Evolutionary conservation across 1,139 yeast genomes (phyloP), one percentile per base, ranked within the genome.

Genomic region (Hansenula anomala): DNA sequence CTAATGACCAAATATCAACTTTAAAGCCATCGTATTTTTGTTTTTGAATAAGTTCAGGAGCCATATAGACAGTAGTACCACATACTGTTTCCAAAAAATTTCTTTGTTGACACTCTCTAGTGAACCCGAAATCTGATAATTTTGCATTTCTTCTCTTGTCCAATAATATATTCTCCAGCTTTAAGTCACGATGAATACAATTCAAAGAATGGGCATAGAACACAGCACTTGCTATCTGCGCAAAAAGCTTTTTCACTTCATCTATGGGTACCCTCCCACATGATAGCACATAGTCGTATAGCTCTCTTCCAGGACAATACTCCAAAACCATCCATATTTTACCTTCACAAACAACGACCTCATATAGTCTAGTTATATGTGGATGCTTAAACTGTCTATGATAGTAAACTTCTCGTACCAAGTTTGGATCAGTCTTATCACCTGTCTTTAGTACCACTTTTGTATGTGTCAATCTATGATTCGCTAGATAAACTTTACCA

Each of bases 31-130:
- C 79, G 56, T 92, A 92, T 40, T 78, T 80, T 41, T 75, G 73
- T 45, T 77, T 74, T 40, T 71, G 66, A 28, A 89, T 67, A 51
- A 92, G 67, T 56, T 92, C 98, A 0, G 98, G 98, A 0, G 98
- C 97, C 96, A 90, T 89, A 57, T 92, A 92, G 6, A 89, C 95
- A 0, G 90, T 79, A 0, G 98, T 92, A 3, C 98, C 98, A 61
- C 98, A 92, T 1, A 89, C 72, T 0, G 97, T 92, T 35, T 85
- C 85, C 33, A 92, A 63, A 38, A 80, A 64, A n/a, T 63, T 73
- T 46, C 66, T 69, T 38, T 65, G 70, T 47, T 55, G 82, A 67
- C 69, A 80, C 54, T 89, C 97, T 46, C 97, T 68, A 2, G 96
- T 89, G 59, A 92, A 90, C 0, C 98, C 98, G 63, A 92, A 90